phyloP scores from a whole-genome alignment of 306 rosid genomes.

The Crataegus laevigata region DNA sequence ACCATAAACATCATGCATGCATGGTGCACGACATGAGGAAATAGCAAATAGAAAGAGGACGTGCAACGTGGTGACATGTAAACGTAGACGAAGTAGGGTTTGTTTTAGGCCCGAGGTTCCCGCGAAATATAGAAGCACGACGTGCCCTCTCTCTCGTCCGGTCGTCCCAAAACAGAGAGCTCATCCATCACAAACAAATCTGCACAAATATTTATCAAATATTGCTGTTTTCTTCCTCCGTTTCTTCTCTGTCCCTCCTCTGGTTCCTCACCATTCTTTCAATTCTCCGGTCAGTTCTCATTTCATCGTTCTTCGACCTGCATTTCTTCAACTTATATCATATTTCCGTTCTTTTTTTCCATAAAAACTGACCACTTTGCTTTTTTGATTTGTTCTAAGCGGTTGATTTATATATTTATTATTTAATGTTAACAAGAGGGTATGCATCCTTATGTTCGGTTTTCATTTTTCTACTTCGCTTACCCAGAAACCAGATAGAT shows the following conservation, averaged over 20 bases:
- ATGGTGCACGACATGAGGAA: neutral
- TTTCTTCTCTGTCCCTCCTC: neutral
- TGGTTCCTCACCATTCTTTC: neutral
- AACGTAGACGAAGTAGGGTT: neutral
- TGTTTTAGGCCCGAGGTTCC: constrained; percentile 12
- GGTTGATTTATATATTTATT: neutral
- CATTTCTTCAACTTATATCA: neutral
- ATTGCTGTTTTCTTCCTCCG: neutral
- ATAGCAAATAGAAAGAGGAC: neutral
- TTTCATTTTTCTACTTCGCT: neutral
- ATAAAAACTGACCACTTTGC: neutral
- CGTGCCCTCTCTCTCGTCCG: neutral
- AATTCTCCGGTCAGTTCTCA: neutral
- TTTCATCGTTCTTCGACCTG: neutral
- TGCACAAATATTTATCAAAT: neutral
- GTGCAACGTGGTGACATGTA: constrained; percentile 6
- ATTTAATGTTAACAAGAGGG: neutral
- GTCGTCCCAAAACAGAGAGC: neutral
- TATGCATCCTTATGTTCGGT: neutral
- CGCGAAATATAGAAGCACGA: constrained; percentile 1
- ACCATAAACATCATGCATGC: neutral
- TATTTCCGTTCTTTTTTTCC: neutral
- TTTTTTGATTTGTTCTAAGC: neutral
- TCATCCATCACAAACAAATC: neutral
- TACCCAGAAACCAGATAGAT: neutral